Conservation (phyloP, 768 basidiomycete species). For the Russula griseocarnosa region DNA sequence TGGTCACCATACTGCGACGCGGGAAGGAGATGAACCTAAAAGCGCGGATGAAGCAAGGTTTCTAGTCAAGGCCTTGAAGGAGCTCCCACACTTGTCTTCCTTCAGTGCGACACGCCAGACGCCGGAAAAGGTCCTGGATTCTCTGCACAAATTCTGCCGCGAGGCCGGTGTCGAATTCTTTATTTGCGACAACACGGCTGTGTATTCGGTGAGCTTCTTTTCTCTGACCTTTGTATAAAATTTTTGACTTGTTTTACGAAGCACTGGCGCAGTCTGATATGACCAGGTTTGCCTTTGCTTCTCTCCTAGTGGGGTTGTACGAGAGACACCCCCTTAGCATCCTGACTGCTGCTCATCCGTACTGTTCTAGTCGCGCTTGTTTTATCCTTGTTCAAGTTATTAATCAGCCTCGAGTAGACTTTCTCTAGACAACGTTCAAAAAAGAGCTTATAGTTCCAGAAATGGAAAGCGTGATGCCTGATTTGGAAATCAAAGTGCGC, state of each 20-base stretch:
- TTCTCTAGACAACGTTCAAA: background rate
- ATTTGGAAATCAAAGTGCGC: conserved; percentile 1
- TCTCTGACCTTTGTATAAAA: background rate
- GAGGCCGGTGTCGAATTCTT: conserved; percentile 14
- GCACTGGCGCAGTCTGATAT: conserved; percentile 22
- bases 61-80: conserved; percentile 14
- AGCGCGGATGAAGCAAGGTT: conserved; percentile 10
- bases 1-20: background rate
- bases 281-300: background rate
- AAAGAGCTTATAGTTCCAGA: conserved; percentile 5
- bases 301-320: background rate
- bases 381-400: background rate
- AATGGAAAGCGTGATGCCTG: conserved; percentile 14
- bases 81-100: conserved; percentile 15
- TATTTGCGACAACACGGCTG: conserved; percentile 8
- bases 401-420: background rate
- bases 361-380: background rate
- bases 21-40: conserved; percentile 1
- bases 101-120: conserved; percentile 7
- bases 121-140: background rate
- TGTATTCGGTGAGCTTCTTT: conserved; percentile 18
- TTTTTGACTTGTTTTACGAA: background rate
- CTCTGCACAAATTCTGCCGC: conserved; percentile 19
- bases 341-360: background rate
- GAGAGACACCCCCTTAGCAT: background rate